Conservation (phyloP, 176 grass and related monocot genomes). For the Phoenix dactylifera region DNA sequence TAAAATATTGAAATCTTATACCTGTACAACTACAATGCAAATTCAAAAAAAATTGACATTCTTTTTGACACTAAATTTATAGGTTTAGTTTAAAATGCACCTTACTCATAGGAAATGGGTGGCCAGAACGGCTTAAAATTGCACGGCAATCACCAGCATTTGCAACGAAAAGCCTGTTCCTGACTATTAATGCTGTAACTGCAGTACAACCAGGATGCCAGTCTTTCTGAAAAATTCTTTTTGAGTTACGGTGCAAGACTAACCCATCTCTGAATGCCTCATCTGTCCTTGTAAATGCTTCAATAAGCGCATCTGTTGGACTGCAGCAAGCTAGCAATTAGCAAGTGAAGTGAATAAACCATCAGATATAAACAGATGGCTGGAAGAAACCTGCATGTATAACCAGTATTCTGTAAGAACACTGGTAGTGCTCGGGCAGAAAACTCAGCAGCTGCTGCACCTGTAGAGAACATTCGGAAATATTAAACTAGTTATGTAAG, state of each 20-base stretch:
- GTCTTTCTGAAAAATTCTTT: constrained; percentile 57
- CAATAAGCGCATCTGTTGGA: constrained; percentile 52
- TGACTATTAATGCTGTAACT: constrained; percentile 59
- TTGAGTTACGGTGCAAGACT: constrained; percentile 50
- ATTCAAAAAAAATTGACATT: too few species aligned
- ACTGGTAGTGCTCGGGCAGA: constrained; percentile 76
- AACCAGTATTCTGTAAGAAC: constrained; percentile 53
- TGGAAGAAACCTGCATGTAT: constrained; percentile 33
- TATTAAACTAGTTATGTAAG: constrained; percentile 13
- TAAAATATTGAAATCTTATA: too few species aligned
- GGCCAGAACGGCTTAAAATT: constrained; percentile 62
- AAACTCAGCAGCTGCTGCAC: constrained; percentile 93
- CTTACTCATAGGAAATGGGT: constrained; percentile 76
- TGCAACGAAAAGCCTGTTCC: constrained; percentile 85
- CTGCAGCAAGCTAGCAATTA: constrained; percentile 40
- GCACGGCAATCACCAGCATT: constrained; percentile 97
- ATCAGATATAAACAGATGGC: not conserved
- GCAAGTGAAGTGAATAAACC: constrained; percentile 8
- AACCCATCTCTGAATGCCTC: constrained; percentile 73
- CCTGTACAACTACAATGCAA: too few species aligned
- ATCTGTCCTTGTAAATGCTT: constrained; percentile 76
- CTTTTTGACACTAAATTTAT: too few species aligned
- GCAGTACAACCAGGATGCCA: constrained; percentile 97
- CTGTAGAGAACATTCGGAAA: constrained; percentile 39
- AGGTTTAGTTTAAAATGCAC: not conserved